Evolutionary conservation across 768 basidiomycete species (phyloP), one percentile per base, ranked within the genome.

Genomic region (Podaxis sp.): DNA sequence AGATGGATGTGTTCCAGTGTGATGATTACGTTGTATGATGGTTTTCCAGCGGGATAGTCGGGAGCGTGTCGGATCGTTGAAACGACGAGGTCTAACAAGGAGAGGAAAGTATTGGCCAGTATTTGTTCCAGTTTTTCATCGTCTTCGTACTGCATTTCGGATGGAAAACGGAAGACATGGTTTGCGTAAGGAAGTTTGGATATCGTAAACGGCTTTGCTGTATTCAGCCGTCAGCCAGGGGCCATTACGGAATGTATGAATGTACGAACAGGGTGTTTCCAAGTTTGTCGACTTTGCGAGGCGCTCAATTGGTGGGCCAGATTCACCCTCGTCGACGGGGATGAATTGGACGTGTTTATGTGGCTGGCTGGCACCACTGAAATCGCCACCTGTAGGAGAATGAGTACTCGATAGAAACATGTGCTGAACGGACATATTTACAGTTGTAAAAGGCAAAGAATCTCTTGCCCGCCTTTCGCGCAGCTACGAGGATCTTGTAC

Each of bases 261-360:
- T 55, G 49, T 22, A 58, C 75, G 15, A 65, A 87, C 90, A 80
- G 62, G 84, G 78, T 47, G 75, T 80, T 70, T 93, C 88, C 52
- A 94, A 72, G 15, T 76, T 79, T 9, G 82, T 76, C 19, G 76
- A 74, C 66, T 79, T 79, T 4, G 91, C 88, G 57, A 94, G 78
- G 59, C 73, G 77, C 73, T 96, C 94, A 25, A 95, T 80, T 0
- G 95, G 95, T 13, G 91, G 90, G 1, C 86, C 89, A 38, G 82
- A 81, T 36, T 79, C 73, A 43, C 76, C 77, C 9, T 82, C 82
- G 19, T 56, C 61, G 17, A 85, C 70, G 37, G 92, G 88, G 37
- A 96, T 74, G 65, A 96, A 88, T 72, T 96, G 94, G n/a, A 96
- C 66, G 71, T 97, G 95, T 69, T 96, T 94, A 75, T 96, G 94